Evolutionary conservation across 2,329 filamentous ascomycete species (phyloP).

Genomic region (Diaporthe eres): DNA sequence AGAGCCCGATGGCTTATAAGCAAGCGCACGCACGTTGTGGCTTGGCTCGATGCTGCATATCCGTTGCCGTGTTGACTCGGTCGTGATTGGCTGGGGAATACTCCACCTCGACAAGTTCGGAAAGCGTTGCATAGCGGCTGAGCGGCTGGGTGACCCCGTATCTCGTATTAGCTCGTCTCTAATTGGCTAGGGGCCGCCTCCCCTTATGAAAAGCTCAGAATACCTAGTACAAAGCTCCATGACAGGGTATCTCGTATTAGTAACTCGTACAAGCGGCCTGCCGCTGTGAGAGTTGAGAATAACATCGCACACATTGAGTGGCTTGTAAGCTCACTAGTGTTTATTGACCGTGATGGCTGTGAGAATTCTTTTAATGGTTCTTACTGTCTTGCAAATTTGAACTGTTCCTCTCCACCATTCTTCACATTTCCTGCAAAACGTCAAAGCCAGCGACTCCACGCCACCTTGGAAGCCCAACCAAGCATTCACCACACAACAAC

Average conservation of each 20-base stretch:
- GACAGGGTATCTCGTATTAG: conserved; percentile 5
- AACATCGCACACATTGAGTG: too few relatives aligned
- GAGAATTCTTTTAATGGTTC: background rate
- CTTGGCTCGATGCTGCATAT: background rate
- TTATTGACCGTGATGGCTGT: too few relatives aligned
- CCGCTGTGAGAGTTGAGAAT: background rate
- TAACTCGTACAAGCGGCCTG: background rate
- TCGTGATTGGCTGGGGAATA: background rate
- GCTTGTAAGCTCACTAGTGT: background rate
- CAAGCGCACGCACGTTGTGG: background rate
- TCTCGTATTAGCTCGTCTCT: background rate
- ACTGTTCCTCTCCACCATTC: background rate
- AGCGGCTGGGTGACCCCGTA: background rate
- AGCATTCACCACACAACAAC: background rate
- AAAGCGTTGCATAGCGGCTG: background rate
- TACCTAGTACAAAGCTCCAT: background rate
- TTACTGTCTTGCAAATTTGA: background rate
- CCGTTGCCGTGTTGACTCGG: background rate
- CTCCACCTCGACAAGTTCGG: background rate
- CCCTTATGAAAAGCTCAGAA: background rate
- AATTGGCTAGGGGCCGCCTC: background rate
- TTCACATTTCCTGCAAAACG: background rate
- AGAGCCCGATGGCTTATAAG: background rate
- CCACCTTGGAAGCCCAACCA: background rate
- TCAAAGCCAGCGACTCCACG: background rate